phyloP scores from a whole-genome alignment of 208 protist genomes.

The Sergeia podlipaevii region DNA sequence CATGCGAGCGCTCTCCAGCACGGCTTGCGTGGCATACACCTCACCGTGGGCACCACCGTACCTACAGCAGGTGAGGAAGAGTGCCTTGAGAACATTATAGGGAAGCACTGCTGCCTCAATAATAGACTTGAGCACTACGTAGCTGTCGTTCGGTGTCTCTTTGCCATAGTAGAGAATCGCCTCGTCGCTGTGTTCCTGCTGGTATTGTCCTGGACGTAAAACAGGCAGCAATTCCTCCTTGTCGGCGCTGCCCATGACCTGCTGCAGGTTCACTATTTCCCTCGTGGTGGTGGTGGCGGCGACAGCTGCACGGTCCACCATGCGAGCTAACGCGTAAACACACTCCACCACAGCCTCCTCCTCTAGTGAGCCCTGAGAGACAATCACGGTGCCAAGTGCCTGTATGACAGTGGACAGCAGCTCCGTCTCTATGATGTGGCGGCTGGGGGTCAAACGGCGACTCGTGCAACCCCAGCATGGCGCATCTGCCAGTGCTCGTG shows the following conservation, averaged over 20 bases:
- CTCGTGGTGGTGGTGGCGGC: no score
- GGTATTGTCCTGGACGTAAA: no score
- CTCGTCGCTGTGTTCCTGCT: slow-evolving; percentile 17
- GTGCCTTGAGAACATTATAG: slow-evolving; percentile 39
- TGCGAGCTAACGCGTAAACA: slow-evolving; percentile 35
- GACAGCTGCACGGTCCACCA: slow-evolving; percentile 21
- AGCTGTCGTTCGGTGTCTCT: slow-evolving; percentile 39
- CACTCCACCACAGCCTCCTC: slow-evolving; percentile 54
- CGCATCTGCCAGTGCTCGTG: slow-evolving; percentile 26
- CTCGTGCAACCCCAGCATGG: slow-evolving; percentile 2
- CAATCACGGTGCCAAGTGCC: slow-evolving; percentile 25
- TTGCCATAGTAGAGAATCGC: slow-evolving; percentile 33
- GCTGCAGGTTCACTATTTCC: no score
- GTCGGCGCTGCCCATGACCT: neutral
- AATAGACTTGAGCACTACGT: slow-evolving; percentile 38
- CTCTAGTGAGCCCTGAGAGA: slow-evolving; percentile 21
- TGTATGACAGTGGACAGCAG: slow-evolving; percentile 42
- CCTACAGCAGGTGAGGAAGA: slow-evolving; percentile 53
- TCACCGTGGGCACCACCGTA: slow-evolving; percentile 61
- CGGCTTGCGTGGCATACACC: slow-evolving; percentile 49
- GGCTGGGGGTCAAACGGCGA: neutral
- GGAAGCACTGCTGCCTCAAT: slow-evolving; percentile 39
- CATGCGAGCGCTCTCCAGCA: slow-evolving; percentile 31
- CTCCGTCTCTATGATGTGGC: neutral
- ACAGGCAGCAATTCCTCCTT: neutral